These are phyloP conservation scores for Salix brachista DNA, from an alignment of 345 rosid species.

Conservation along the genomic window DNA sequence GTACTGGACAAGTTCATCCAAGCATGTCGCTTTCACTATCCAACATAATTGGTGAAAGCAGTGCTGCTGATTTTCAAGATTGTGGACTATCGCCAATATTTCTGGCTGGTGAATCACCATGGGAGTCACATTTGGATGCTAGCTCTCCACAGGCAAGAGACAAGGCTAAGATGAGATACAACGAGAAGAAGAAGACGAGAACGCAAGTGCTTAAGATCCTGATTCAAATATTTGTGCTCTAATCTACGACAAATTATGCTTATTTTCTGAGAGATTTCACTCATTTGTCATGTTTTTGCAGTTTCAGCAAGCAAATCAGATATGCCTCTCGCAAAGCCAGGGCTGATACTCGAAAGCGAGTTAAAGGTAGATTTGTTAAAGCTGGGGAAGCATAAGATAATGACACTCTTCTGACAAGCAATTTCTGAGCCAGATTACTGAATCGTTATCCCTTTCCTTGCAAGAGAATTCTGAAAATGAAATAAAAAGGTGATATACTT, in stretches of 20 bases:
- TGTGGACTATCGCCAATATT: constrained; percentile 53
- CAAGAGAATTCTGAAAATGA: background rate
- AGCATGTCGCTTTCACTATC: constrained; percentile 56
- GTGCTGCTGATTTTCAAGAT: constrained; percentile 59
- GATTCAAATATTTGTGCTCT: background rate
- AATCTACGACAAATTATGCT: background rate
- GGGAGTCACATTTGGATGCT: constrained; percentile 67
- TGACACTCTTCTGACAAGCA: constrained; percentile 46
- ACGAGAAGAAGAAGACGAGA: constrained; percentile 70
- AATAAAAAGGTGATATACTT: background rate
- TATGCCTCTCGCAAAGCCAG: constrained; percentile 88
- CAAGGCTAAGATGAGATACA: constrained; percentile 77
- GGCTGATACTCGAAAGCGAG: constrained; percentile 88
- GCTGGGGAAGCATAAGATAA: constrained; percentile 75
- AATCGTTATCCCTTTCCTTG: background rate
- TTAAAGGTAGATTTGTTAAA: constrained; percentile 91
- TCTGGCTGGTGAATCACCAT: constrained; percentile 56
- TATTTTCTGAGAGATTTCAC: background rate
- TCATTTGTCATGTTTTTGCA: constrained; percentile 19
- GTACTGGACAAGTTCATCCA: constrained; percentile 47
- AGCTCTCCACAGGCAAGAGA: constrained; percentile 65
- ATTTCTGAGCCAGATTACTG: constrained; percentile 19
- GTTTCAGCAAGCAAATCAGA: constrained; percentile 82
- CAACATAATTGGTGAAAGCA: constrained; percentile 59
- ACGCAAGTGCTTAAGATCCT: constrained; percentile 32